phyloP scores from a whole-genome alignment of 139 green algal species.

The Asterochloris erici region DNA sequence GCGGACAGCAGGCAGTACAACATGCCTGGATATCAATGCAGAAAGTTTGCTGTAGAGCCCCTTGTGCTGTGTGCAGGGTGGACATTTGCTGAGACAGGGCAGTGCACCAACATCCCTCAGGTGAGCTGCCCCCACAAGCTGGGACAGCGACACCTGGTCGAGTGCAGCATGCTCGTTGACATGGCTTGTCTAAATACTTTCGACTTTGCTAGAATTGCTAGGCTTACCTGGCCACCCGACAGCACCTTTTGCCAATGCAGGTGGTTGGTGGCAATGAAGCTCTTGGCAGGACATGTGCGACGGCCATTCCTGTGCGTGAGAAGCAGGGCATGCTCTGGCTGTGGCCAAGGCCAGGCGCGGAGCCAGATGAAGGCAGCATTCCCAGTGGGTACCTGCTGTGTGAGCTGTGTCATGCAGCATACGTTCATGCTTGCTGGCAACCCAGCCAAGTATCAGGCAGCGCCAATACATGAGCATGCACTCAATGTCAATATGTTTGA shows the following conservation, averaged over 20 bases:
- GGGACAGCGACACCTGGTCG: background rate
- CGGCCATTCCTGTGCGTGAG: slow-evolving; percentile 14
- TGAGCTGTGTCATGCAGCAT: background rate
- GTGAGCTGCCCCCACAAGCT: background rate
- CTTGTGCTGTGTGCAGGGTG: slow-evolving; percentile 2
- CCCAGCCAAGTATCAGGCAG: too few relatives aligned
- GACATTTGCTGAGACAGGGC: slow-evolving; percentile 18
- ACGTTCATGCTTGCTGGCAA: too few relatives aligned
- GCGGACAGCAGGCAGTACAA: too few relatives aligned
- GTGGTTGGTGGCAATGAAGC: background rate
- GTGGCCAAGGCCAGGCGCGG: background rate
- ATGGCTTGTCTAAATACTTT: background rate
- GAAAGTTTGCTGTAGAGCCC: too few relatives aligned
- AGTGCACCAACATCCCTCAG: slow-evolving; percentile 25
- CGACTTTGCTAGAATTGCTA: too few relatives aligned
- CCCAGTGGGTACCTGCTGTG: background rate
- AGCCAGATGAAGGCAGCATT: slow-evolving; percentile 8
- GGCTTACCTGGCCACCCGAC: too few relatives aligned
- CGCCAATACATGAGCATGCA: too few relatives aligned
- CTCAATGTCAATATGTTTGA: too few relatives aligned
- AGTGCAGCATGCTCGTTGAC: background rate
- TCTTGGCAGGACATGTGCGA: slow-evolving; percentile 17
- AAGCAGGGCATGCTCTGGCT: slow-evolving; percentile 28
- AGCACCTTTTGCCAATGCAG: background rate
- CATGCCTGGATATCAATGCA: too few relatives aligned